A percentile compares a stretch with the other conserved stretches of the same genome.
These are phyloP conservation scores for Casuarina cunninghamiana DNA, from an alignment of 306 rosid species.

Conservation along the genomic window DNA sequence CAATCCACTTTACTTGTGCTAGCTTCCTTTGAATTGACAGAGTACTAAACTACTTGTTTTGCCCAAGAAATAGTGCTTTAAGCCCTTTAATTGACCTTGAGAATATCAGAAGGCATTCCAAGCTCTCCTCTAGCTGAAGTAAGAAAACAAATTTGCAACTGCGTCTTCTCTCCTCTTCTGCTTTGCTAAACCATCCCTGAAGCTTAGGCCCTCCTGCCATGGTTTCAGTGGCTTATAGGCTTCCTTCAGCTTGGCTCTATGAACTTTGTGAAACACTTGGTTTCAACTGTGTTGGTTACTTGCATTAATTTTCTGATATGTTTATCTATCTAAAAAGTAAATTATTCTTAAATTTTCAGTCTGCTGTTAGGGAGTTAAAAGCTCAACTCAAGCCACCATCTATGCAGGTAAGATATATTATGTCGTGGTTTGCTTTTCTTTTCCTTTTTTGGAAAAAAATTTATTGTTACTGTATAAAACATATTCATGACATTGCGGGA, in stretches of 20 bases:
- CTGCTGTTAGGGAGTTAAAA: constrained; percentile 85
- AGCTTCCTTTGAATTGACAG: not conserved
- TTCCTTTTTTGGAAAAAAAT: not conserved
- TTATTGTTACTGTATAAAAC: not conserved
- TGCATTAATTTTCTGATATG: not conserved
- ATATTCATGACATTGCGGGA: not conserved
- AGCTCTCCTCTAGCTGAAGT: not conserved
- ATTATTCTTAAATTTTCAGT: constrained; percentile 46
- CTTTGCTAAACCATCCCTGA: constrained; percentile 4
- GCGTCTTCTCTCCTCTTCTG: constrained; percentile 15
- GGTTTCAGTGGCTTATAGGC: too few species aligned
- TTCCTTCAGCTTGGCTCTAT: not conserved
- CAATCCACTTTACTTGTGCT: not conserved
- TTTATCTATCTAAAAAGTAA: constrained; percentile 14
- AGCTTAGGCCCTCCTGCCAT: not conserved
- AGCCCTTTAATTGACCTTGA: not conserved
- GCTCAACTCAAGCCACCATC: constrained; percentile 91
- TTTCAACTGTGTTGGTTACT: constrained; percentile 14
- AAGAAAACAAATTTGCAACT: constrained; percentile 11
- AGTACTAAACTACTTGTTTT: not conserved
- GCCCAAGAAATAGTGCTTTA: not conserved
- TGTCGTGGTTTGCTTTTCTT: constrained; percentile 10
- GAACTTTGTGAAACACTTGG: constrained; percentile 6
- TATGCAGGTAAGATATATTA: constrained; percentile 66
- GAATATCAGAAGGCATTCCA: not conserved